Evolutionary conservation across 106 monocot genomes (phyloP).

Genomic region (Iris macrosiphon): DNA sequence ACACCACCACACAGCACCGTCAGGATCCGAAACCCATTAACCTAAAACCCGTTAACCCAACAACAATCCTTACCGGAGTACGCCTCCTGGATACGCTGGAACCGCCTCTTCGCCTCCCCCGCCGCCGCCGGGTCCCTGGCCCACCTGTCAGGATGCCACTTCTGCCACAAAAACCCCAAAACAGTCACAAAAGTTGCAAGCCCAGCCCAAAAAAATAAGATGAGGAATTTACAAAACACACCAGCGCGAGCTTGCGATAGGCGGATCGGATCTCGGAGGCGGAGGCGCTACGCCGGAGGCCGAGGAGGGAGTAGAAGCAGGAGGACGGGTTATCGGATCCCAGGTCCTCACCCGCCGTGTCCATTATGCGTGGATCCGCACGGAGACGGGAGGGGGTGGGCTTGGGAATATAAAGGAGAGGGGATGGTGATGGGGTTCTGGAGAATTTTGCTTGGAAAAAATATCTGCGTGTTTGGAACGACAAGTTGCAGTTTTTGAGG

Average conservation of each 20-base stretch:
- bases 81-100: conserved; percentile 89
- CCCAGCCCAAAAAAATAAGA: not conserved
- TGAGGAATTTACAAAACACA: not conserved
- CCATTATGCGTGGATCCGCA: not conserved
- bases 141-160: conserved; percentile 91
- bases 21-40: not conserved
- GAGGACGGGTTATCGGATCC: conserved; percentile 23
- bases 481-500: conserved; percentile 7
- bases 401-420: not conserved
- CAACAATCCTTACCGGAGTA: conserved; percentile 57
- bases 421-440: not conserved
- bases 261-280: conserved; percentile 68
- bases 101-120: conserved; percentile 67
- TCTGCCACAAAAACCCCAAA: conserved; percentile 19
- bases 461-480: not conserved
- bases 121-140: conserved; percentile 44
- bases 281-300: conserved; percentile 59
- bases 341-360: conserved; percentile 9
- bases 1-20: conserved; percentile 1
- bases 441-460: not conserved
- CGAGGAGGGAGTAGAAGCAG: conserved; percentile 86
- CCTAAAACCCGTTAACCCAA: not conserved
- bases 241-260: conserved; percentile 78
- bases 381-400: not conserved
- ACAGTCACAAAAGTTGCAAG: not conserved